Evolutionary conservation across 2,329 filamentous ascomycete species (phyloP), one percentile per base, ranked within the genome.

Genomic region (Colletotrichum liaoningense): DNA sequence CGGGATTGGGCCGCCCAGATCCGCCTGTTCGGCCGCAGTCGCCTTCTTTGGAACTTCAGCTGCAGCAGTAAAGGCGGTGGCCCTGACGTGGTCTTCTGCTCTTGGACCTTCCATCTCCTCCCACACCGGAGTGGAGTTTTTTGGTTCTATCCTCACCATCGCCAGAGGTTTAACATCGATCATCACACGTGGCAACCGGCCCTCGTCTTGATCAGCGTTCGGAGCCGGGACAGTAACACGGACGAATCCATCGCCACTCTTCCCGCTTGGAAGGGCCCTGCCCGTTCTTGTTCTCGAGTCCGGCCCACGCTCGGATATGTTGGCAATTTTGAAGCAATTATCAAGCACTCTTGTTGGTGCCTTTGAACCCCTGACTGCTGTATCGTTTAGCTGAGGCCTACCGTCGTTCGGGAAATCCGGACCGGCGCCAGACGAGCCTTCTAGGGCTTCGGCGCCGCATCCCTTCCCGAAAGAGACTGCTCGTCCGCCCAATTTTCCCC

Each of bases 361-460:
- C 46, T 33, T 24, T 9, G 30, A n/a, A 54, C 19, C 22, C 26
- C 42, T 60, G 35, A n/a, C 46, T 26, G 55, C 49, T 19, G 16
- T 19, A 8, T 30, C 52, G 9, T 57, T n/a, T 14, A 54, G 58
- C 24, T 16, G n/a, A 42, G 30, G 24, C 58, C 19, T 49, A 22
- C 24, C n/a, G 2, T 12, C 22, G n/a, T 5, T 24, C 30, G 63
- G 49, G 12, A 49, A 52, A 33, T 35, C 26, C 49, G 69, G 35
- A 19, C 22, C 46, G 57, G 63, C 49, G 35, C 64, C 69, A 49
- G n/a, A 26, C 33, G 54, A 46, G 58, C 28, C 64, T 63, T 52
- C 52, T 59, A 58, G 58, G 58, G 65, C 42, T 72, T 42, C 49
- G 58, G 58, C 58, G 63, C 57, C 63, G 55, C 68, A 65, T 55